Base-by-base conservation (phyloP, 306 rosid genomes). In the Sesbania bispinosa region DNA sequence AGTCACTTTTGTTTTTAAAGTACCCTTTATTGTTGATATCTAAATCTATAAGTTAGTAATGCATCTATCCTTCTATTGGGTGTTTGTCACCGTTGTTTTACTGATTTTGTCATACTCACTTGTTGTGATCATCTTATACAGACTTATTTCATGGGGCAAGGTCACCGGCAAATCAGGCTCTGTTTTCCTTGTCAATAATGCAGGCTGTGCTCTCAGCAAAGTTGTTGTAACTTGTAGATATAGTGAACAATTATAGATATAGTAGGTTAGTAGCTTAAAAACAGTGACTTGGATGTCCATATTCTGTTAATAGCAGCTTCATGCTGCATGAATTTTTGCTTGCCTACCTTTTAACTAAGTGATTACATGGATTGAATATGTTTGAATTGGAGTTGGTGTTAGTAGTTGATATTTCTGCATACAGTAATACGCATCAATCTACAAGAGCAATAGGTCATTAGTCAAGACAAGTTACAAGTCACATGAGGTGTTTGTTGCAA, bases 141-240 rank as follows among this genome's bases (percentile, higher is more conserved):
- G 69, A 64, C 15, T 10, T 45, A 15, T 65, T 46, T 51, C 69
- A 36, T 72, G 55, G 32, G 38, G 65, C 36, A 65, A 36, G 33
- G 35, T 63, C 29, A 63, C 54, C 27, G 26, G 46, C 67, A 51
- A 51, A 47, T 33, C 62, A 4, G 26, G 58, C 76, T 67, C 39
- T 36, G 13, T 10, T 74, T 5, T 24, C n/a, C 14, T 60, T 32
- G 62, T 62, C 68, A 46, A 52, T 10, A 69, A 52, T 62, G 50
- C 63, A n/a, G 20, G 63, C 24, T 21, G 16, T 60, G 39, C 33
- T 61, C 53, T 50, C 41, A 38, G 9, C 69, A 3, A 52, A 62
- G 53, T 43, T 68, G 35, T 73, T 74, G 48, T 69, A 46, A 9
- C 57, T 75, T 57, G n/a, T 69, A 24, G 30, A 45, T 29, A 45